Percentiles rank a stretch among this genome's conserved stretches.
Conservation (phyloP, 108 stramenopile species). For the Craspedostauros australis region DNA sequence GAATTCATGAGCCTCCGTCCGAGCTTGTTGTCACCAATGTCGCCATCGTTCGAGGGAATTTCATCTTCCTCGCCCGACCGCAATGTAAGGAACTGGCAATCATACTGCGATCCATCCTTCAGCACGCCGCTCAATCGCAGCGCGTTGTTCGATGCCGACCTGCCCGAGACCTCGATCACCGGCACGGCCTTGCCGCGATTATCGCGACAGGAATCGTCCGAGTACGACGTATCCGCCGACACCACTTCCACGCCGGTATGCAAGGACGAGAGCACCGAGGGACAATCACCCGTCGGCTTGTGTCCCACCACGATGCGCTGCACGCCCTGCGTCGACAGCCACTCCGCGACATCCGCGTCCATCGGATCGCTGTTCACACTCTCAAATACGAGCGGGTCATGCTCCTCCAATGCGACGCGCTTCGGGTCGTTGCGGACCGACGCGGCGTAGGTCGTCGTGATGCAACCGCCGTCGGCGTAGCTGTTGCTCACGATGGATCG, state of each 20-base stretch:
- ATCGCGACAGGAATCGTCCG: slow-evolving; percentile 22
- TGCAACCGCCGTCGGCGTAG: slow-evolving; percentile 53
- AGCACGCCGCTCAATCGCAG: slow-evolving; percentile 31
- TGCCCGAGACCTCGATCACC: slow-evolving; percentile 42
- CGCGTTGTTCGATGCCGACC: slow-evolving; percentile 14
- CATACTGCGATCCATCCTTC: slow-evolving; percentile 27
- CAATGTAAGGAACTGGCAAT: slow-evolving; percentile 14
- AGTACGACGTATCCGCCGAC: slow-evolving; percentile 51
- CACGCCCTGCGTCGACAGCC: slow-evolving; percentile 41
- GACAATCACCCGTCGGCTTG: slow-evolving; percentile 65
- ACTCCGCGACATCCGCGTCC: slow-evolving; percentile 40
- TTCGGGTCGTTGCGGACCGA: slow-evolving; percentile 23
- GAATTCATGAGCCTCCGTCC: no score
- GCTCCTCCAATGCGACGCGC: slow-evolving; percentile 9
- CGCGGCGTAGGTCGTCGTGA: slow-evolving; percentile 32
- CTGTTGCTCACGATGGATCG: slow-evolving; percentile 55
- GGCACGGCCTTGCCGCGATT: slow-evolving; percentile 39
- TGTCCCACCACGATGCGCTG: slow-evolving; percentile 60
- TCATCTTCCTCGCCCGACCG: slow-evolving; percentile 6
- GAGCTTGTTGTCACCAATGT: no score
- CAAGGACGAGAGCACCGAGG: slow-evolving; percentile 37
- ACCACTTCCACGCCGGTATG: slow-evolving; percentile 51
- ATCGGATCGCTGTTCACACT: slow-evolving; percentile 45
- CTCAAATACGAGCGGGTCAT: slow-evolving; percentile 47
- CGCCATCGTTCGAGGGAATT: no score